Evolutionary conservation across 306 rosid genomes (phyloP).

Genomic region (Benincasa hispida): DNA sequence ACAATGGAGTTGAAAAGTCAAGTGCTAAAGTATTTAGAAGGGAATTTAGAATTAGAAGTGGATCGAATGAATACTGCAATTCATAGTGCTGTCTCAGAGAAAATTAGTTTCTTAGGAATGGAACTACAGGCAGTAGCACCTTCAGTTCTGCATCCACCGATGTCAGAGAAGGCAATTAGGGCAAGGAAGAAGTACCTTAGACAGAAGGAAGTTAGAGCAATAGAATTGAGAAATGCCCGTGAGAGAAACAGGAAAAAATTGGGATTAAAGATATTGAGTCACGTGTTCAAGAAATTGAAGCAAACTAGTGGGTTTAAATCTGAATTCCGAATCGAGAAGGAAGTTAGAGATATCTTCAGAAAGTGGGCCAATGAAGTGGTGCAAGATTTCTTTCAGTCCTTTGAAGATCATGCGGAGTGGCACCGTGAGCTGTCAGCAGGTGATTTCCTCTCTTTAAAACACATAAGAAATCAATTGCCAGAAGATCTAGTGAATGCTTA

Average conservation of each 20-base stretch:
- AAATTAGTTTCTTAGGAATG: conserved; percentile 72
- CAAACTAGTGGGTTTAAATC: conserved; percentile 39
- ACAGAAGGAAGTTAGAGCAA: conserved; percentile 71
- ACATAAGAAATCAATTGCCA: conserved; percentile 68
- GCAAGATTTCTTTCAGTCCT: conserved; percentile 39
- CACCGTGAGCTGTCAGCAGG: conserved; percentile 50
- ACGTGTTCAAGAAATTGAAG: conserved; percentile 56
- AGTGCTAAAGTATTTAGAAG: conserved; percentile 45
- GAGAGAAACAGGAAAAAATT: conserved; percentile 69
- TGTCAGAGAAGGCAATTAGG: conserved; percentile 72
- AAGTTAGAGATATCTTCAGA: conserved; percentile 44
- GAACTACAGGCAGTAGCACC: conserved; percentile 70
- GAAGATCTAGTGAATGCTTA: conserved; percentile 58
- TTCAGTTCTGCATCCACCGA: conserved; percentile 49
- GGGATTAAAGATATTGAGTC: conserved; percentile 61
- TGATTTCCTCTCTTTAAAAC: conserved; percentile 55
- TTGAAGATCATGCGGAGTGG: conserved; percentile 71
- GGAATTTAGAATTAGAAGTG: conserved; percentile 43
- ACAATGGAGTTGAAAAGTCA: conserved; percentile 48
- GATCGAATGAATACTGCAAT: conserved; percentile 46
- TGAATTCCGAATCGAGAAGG: conserved; percentile 49
- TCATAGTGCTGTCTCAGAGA: conserved; percentile 82
- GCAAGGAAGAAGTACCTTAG: conserved; percentile 75
- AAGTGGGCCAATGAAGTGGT: conserved; percentile 70
- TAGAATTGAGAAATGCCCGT: conserved; percentile 67